These are phyloP conservation scores for Hansfordia pulvinata DNA, from an alignment of 2,329 filamentous ascomycete genomes.

Conservation along the genomic window DNA sequence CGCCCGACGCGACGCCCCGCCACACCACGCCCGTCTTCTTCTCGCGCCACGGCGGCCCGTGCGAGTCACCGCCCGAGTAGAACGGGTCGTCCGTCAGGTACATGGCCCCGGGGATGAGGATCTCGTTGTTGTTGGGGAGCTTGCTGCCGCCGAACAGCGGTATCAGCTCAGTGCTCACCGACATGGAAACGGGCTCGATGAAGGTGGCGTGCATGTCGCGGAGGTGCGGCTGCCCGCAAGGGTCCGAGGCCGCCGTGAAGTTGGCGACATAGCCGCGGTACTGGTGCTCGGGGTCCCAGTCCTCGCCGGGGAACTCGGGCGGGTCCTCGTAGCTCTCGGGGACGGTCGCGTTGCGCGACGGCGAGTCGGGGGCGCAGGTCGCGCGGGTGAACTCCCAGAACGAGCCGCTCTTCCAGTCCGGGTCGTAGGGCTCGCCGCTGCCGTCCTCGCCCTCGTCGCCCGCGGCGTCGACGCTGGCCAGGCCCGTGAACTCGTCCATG, in stretches of 20 bases:
- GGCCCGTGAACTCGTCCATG: constrained; percentile 22
- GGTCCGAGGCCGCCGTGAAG: constrained; percentile 38
- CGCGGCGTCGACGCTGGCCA: constrained; percentile 8
- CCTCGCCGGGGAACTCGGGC: constrained; percentile 9
- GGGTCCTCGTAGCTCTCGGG: constrained; percentile 18
- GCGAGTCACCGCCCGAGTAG: constrained; percentile 41
- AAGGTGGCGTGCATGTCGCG: constrained; percentile 37
- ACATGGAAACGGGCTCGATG: constrained; percentile 32
- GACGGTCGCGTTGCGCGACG: constrained; percentile 22
- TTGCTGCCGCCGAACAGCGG: constrained; percentile 48
- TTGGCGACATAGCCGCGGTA: constrained; percentile 36
- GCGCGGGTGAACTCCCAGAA: constrained; percentile 36
- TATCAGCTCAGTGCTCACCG: constrained; percentile 34
- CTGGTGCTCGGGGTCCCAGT: constrained; percentile 13
- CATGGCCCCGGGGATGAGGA: constrained; percentile 47
- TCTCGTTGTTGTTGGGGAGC: constrained; percentile 44
- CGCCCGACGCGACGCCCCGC: constrained; percentile 53
- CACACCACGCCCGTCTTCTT: constrained; percentile 45
- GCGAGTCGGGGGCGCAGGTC: constrained; percentile 34
- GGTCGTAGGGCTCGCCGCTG: constrained; percentile 11
- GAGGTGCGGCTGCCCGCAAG: constrained; percentile 37
- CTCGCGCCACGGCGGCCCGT: constrained; percentile 41
- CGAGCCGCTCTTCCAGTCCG: constrained; percentile 23
- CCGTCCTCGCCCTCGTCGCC: constrained; percentile 3
- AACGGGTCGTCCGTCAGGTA: constrained; percentile 45